Evolutionary conservation across 441 rosid species (phyloP).

Genomic region (Melastoma candidum): DNA sequence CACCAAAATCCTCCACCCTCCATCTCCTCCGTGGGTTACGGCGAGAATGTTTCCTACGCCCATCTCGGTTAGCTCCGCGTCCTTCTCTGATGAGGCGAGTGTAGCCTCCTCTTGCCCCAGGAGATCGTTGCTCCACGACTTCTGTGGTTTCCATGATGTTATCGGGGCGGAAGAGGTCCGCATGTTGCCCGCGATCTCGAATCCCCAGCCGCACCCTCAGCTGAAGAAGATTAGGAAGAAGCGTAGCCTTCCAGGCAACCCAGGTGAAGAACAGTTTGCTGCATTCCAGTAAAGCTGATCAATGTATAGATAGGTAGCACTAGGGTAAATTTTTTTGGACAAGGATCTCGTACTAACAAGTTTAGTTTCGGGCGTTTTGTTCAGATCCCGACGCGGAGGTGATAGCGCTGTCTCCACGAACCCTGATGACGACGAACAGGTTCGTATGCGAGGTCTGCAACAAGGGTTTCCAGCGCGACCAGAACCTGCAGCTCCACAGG

Average conservation of each 20-base stretch:
- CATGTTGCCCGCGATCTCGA: slow-evolving; percentile 21
- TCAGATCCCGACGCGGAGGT: slow-evolving; percentile 86
- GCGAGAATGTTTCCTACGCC: slow-evolving; percentile 39
- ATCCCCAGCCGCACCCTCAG: slow-evolving; percentile 30
- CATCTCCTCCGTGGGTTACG: slow-evolving; percentile 34
- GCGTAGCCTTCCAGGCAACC: slow-evolving; percentile 86
- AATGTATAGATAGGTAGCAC: too few relatives aligned
- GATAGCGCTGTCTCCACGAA: slow-evolving; percentile 68
- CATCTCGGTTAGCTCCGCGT: slow-evolving; percentile 48
- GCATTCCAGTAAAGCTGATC: too few relatives aligned
- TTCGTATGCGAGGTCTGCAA: slow-evolving; percentile 86
- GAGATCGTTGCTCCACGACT: slow-evolving; percentile 29
- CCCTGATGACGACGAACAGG: slow-evolving; percentile 74
- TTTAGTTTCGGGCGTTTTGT: neutral
- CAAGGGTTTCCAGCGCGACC: slow-evolving; percentile 85
- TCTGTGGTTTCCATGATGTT: slow-evolving; percentile 19
- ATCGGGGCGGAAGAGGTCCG: neutral
- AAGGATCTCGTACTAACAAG: too few relatives aligned
- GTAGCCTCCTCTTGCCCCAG: slow-evolving; percentile 42
- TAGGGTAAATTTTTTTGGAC: too few relatives aligned
- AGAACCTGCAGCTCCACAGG: slow-evolving; percentile 84
- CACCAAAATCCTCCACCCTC: neutral
- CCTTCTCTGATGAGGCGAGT: slow-evolving; percentile 60
- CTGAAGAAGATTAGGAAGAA: slow-evolving; percentile 64
- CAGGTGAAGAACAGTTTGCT: slow-evolving; percentile 33